Evolutionary conservation across 306 rosid species (phyloP).

Genomic region (Fragaria vesca): DNA sequence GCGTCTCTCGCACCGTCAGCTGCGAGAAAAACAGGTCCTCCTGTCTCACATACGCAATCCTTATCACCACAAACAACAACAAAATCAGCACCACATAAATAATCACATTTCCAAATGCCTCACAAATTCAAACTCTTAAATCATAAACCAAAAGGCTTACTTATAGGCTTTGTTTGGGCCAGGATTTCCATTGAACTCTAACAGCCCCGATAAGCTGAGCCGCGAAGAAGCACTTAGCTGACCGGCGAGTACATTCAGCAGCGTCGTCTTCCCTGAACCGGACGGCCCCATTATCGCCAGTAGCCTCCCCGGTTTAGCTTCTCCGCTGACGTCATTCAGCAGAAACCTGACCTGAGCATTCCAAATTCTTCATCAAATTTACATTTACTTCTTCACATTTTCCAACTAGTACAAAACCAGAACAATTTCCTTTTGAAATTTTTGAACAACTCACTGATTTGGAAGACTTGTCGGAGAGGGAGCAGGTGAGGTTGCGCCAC

Average conservation of each 20-base stretch:
- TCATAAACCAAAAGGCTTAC: slow-evolving; percentile 30
- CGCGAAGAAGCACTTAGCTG: slow-evolving; percentile 67
- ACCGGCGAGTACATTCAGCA: slow-evolving; percentile 85
- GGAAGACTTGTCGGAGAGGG: slow-evolving; percentile 62
- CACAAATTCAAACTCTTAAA: neutral
- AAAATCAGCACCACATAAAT: slow-evolving; percentile 12
- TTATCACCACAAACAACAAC: slow-evolving; percentile 26
- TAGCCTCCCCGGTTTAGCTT: slow-evolving; percentile 81
- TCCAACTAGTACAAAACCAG: no score
- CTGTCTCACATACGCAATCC: slow-evolving; percentile 94
- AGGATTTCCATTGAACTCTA: slow-evolving; percentile 79
- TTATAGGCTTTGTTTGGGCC: slow-evolving; percentile 56
- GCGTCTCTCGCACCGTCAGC: slow-evolving; percentile 84
- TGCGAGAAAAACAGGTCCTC: slow-evolving; percentile 95
- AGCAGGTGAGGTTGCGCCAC: slow-evolving; percentile 76
- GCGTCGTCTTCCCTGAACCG: slow-evolving; percentile 92
- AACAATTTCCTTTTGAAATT: neutral
- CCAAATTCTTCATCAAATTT: neutral
- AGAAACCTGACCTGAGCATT: slow-evolving; percentile 61
- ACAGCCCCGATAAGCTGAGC: slow-evolving; percentile 62
- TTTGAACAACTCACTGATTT: slow-evolving; percentile 46
- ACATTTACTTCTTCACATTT: slow-evolving; percentile 20
- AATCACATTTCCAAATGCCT: neutral
- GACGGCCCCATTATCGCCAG: slow-evolving; percentile 98
- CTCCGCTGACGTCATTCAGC: slow-evolving; percentile 74